Evolutionary conservation across 768 basidiomycete genomes (phyloP).

Genomic region (Sutorius australiensis): DNA sequence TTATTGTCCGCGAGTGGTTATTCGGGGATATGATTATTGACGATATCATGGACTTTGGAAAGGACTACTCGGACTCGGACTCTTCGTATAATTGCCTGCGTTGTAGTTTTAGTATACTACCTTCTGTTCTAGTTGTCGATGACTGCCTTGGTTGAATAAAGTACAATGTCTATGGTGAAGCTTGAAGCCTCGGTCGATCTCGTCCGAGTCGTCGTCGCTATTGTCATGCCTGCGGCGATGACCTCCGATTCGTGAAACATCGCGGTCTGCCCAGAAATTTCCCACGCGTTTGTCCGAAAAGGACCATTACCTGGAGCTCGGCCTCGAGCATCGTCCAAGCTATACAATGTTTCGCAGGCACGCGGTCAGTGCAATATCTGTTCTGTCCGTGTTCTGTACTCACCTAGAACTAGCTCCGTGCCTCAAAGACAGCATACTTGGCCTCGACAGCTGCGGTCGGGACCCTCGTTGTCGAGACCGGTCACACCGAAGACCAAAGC

Average conservation of each 20-base stretch:
- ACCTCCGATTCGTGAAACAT: no score
- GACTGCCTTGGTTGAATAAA: background rate
- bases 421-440: slow-evolving; percentile 22
- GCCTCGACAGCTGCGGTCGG: slow-evolving; percentile 17
- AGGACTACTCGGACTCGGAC: background rate
- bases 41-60: background rate
- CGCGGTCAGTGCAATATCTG: slow-evolving; percentile 12
- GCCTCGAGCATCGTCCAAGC: background rate
- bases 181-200: no score
- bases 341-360: slow-evolving; percentile 25
- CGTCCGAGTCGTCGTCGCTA: no score
- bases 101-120: background rate
- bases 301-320: background rate
- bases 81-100: background rate
- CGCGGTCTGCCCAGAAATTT: background rate
- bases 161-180: no score
- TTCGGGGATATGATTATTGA: background rate
- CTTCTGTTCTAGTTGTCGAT: background rate
- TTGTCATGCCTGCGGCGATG: no score
- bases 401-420: slow-evolving; percentile 18
- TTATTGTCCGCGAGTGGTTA: background rate
- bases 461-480: slow-evolving; percentile 14
- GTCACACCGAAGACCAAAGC: slow-evolving; percentile 2
- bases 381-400: background rate
- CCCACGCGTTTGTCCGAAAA: slow-evolving; percentile 17